phyloP scores from a whole-genome alignment of 805 yeast genomes.

The Cyberlindnera galapagoensis region DNA sequence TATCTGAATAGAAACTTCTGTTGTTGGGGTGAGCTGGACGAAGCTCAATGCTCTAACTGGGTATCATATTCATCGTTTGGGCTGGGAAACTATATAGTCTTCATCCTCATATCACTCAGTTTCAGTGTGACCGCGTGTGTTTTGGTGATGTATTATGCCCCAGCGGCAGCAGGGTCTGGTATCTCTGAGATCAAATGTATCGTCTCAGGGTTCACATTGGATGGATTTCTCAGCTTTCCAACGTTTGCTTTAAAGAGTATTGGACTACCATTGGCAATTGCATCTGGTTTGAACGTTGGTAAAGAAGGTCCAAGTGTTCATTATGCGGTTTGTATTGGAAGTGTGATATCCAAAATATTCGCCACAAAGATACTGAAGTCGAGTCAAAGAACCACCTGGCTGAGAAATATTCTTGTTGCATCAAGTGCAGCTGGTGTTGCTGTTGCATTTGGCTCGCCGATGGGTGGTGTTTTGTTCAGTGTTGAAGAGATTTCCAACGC shows the following conservation, averaged over 20 bases:
- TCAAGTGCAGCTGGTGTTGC: conserved; percentile 98
- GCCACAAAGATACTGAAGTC: conserved; percentile 12
- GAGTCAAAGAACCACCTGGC: conserved; percentile 12
- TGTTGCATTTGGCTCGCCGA: conserved; percentile 95
- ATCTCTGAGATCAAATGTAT: conserved; percentile 95
- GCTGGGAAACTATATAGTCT: conserved; percentile 47
- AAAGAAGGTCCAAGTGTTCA: conserved; percentile 99
- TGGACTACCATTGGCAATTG: conserved; percentile 84
- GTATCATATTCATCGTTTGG: conserved; percentile 47
- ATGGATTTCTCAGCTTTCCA: conserved; percentile 66
- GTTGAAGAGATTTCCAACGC: conserved; percentile 82
- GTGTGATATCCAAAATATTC: conserved; percentile 24
- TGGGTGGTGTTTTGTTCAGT: conserved; percentile 92
- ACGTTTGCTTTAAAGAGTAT: conserved; percentile 72
- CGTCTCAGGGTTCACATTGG: conserved; percentile 79
- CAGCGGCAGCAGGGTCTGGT: conserved; percentile 95
- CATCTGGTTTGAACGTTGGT: conserved; percentile 90
- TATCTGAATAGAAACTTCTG: conserved; percentile 73
- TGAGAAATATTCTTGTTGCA: conserved; percentile 51
- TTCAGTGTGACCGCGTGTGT: conserved; percentile 64
- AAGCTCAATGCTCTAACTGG: conserved; percentile 60
- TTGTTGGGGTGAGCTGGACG: conserved; percentile 58
- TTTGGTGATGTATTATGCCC: conserved; percentile 67
- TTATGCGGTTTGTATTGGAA: conserved; percentile 94
- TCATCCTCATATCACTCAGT: conserved; percentile 48